These are phyloP conservation scores for Hygrophila difformis DNA, from an alignment of 257 asterid species.

Conservation along the genomic window DNA sequence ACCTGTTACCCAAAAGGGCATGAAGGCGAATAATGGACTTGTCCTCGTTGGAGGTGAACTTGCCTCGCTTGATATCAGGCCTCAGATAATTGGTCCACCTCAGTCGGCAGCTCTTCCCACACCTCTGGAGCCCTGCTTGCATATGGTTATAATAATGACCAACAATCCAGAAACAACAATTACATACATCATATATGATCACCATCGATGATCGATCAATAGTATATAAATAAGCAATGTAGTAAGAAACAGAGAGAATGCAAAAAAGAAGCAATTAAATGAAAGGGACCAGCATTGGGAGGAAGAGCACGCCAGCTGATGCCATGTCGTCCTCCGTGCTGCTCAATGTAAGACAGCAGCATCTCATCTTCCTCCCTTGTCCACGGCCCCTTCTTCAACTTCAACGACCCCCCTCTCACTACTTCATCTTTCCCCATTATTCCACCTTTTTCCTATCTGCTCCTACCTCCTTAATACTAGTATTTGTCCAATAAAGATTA, in stretches of 20 bases:
- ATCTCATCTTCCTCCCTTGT: constrained; percentile 51
- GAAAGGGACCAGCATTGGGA: constrained; percentile 54
- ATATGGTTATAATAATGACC: no score
- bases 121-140: constrained; percentile 48
- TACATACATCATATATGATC: no score
- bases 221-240: no score
- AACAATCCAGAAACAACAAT: no score
- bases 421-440: constrained; percentile 27
- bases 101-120: constrained; percentile 56
- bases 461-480: no score
- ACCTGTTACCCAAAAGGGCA: constrained; percentile 57
- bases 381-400: constrained; percentile 62
- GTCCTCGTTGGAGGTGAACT: constrained; percentile 45
- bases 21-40: constrained; percentile 52
- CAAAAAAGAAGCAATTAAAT: no score
- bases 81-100: constrained; percentile 50
- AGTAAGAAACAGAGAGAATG: no score
- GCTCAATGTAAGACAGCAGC: constrained; percentile 33
- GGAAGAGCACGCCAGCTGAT: constrained; percentile 57
- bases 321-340: constrained; percentile 38
- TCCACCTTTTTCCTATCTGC: no score
- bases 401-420: constrained; percentile 31
- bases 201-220: no score
- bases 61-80: constrained; percentile 50
- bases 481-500: no score